Evolutionary conservation across 441 rosid species (phyloP), one percentile per base, ranked within the genome.

Genomic region (Populus trichocarpa): DNA sequence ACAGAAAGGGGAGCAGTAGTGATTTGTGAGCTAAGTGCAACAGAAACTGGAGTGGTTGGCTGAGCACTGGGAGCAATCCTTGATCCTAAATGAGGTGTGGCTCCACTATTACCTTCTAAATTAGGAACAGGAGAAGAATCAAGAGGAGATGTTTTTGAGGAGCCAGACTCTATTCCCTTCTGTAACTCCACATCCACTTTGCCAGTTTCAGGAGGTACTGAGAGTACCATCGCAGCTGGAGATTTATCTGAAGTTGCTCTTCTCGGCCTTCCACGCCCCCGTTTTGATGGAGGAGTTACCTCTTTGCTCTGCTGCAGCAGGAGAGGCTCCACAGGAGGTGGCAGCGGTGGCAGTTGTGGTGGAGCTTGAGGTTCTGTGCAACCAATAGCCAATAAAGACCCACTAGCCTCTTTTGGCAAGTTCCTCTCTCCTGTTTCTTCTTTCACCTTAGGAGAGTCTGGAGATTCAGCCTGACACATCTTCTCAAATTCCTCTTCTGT

Each of bases 401-500:
- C 78, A 74, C 80, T 82, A 63, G 75, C 82, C 78, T 83, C 88
- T 75, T 75, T 82, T 75, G 81, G 79, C 86, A 88, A 77, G 68
- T 79, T 83, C 85, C 76, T 84, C 38, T 79, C 91, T 18, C 32
- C 75, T 40, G 53, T 78, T 87, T 90, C 97, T 78, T 84, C 97
- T 84, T 87, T 90, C 77, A 78, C 71, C 80, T 81, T 85, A 20
- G 97, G 92, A 68, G 98, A 93, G 3, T 83, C 93, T 71, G 97
- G 86, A 83, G 91, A 76, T 35, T 93, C 98, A 77, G 40, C 93
- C 85, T 95, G 93, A 82, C 98, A 95, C 87, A 95, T 40, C 86
- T 90, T 94, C 77, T 95, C 98, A 86, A 95, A 95, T 84, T 94
- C 98, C 85, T 93, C 98, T 77, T 95, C 98, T 32, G 98, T 91